Percentiles rank a stretch among this genome's conserved stretches.
Conservation (phyloP, 371 early-diverging fungal species). For the Sporodiniella umbellata region DNA sequence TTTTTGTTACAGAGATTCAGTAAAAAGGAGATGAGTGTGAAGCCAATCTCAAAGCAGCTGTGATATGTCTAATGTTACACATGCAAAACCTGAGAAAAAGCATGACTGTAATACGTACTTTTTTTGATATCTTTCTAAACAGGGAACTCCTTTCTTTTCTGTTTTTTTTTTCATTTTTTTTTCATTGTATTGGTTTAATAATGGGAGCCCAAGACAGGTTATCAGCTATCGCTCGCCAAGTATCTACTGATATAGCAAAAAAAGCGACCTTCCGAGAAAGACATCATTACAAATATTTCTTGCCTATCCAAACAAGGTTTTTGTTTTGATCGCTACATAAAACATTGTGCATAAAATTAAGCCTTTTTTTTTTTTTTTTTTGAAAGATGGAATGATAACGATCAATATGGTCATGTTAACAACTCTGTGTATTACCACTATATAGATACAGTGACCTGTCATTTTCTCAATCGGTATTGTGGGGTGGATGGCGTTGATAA, state of each 20-base stretch:
- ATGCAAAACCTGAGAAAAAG: too few species aligned
- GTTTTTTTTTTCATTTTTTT: neutral
- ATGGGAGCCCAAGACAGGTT: neutral
- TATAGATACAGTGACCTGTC: constrained; percentile 61
- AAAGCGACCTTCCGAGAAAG: constrained; percentile 25
- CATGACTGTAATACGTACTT: too few species aligned
- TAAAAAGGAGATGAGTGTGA: too few species aligned
- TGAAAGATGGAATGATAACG: constrained; percentile 63
- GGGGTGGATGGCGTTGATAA: constrained; percentile 38
- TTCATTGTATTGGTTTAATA: neutral
- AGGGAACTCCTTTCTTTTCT: neutral
- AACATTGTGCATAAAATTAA: neutral
- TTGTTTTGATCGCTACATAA: neutral
- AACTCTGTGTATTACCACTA: constrained; percentile 59
- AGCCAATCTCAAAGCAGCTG: too few species aligned
- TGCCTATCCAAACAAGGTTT: constrained; percentile 44
- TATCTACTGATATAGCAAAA: neutral
- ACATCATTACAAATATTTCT: constrained; percentile 35
- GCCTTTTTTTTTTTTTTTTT: too few species aligned
- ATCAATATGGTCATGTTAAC: constrained; percentile 65
- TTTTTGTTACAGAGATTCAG: too few species aligned
- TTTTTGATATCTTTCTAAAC: too few species aligned
- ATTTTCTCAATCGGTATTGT: constrained; percentile 50
- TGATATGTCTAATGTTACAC: too few species aligned
- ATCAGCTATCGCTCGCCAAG: neutral